Base-by-base conservation (phyloP, 345 rosid genomes). In the Boechera retrofracta region DNA sequence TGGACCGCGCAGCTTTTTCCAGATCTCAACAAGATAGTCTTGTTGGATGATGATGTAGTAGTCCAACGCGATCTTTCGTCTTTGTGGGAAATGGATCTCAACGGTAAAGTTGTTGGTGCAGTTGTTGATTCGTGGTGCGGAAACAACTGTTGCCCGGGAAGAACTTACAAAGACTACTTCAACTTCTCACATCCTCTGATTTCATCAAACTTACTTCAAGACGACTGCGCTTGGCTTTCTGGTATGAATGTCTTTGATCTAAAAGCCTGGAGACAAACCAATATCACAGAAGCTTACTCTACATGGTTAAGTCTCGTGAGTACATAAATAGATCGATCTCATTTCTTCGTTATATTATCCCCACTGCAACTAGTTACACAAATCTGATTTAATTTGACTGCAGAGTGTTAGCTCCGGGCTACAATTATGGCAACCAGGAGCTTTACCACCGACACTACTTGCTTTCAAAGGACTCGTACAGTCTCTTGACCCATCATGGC, bases 11-110 rank as follows among this genome's bases (percentile, higher is more conserved):
- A 94, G 98, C 89, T 94, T 72, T 90, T 94, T 85, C 98, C 98
- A 61, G 94, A 89, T 75, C 96, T 94, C 77, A 72, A 86, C 81
- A 94, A 84, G 93, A 81, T 94, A 78, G 90, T 91, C 60, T 87
- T 94, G 87, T 88, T 94, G 87, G 97, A 94, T 16, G 94, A 94
- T 78, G 97, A 94, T 86, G 88, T 91, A 28, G 91, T 91, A 26
- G 87, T 91, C 48, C 98, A 90, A 73, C 97, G 80, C 21, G 97
- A 94, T 83, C 75, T 87, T 70, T 91, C 97, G 58, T 69, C 93
- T 35, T 82, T 94, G 71, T 94, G 97, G 97, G 91, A 86, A 67
- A 54, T 83, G 64, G 86, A 88, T 77, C 97, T 94, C 74, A 80
- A 88, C 15, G 86, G 89, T 48, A 94, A 90, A 81, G 92, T 83